Evolutionary conservation across 2,329 filamentous ascomycete genomes (phyloP).

Genomic region (Verticillium albo-atrum): DNA sequence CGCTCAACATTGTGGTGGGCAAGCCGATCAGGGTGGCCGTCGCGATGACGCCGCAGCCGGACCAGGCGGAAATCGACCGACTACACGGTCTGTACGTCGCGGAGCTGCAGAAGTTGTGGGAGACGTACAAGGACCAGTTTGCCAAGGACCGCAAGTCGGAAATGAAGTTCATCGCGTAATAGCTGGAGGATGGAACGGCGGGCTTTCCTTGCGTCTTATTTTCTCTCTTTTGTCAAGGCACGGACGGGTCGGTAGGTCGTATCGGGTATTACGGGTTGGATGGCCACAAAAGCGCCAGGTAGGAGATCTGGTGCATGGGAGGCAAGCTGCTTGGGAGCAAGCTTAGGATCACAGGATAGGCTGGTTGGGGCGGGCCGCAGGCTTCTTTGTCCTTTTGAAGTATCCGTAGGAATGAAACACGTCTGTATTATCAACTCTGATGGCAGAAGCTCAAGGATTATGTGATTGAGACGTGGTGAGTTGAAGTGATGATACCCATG

Average conservation of each 20-base stretch:
- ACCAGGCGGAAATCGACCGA: conserved; percentile 71
- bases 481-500: too few species aligned
- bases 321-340: neutral
- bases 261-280: neutral
- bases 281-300: neutral
- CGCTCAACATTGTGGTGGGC: conserved; percentile 87
- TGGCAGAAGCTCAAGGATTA: too few species aligned
- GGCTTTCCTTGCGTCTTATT: neutral
- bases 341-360: neutral
- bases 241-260: neutral
- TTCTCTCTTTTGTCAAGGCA: neutral
- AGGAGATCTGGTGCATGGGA: neutral
- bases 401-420: neutral
- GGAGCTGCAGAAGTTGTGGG: conserved; percentile 70
- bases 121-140: conserved; percentile 74
- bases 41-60: conserved; percentile 56
- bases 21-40: conserved; percentile 69
- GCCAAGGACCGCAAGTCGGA: conserved; percentile 58
- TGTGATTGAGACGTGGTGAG: too few species aligned
- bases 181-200: neutral
- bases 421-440: too few species aligned
- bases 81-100: conserved; percentile 75
- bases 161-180: conserved; percentile 59
- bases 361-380: neutral
- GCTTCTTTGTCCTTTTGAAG: neutral